These are phyloP conservation scores for Priceomyces fermenticarens DNA, from an alignment of 805 yeast genomes.

Conservation along the genomic window DNA sequence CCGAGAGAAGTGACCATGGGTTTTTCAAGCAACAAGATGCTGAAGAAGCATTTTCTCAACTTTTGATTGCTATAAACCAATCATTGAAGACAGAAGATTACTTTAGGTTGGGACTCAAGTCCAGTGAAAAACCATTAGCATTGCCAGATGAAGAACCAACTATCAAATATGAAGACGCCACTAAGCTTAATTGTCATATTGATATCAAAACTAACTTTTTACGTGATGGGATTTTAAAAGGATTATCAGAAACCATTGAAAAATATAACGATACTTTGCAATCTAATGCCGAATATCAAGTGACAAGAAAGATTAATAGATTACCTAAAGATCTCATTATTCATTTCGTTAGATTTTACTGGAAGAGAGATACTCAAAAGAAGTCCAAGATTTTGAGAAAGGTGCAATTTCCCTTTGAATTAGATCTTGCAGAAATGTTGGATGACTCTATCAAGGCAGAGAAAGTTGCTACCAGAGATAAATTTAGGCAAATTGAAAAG, in stretches of 20 bases:
- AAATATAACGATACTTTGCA: conserved; percentile 72
- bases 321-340: conserved; percentile 86
- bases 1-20: conserved; percentile 65
- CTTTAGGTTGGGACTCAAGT: conserved; percentile 65
- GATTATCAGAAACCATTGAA: conserved; percentile 73
- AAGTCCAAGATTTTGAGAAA: conserved; percentile 92
- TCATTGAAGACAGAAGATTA: conserved; percentile 52
- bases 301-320: conserved; percentile 59
- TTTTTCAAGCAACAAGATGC: conserved; percentile 94
- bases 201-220: conserved; percentile 80
- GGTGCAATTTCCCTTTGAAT: conserved; percentile 91
- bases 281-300: conserved; percentile 66
- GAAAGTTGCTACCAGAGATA: conserved; percentile 72
- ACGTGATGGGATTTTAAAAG: conserved; percentile 75
- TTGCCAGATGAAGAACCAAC: conserved; percentile 28
- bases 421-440: conserved; percentile 83
- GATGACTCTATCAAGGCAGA: conserved; percentile 70
- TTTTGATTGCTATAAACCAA: conserved; percentile 51
- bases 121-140: conserved; percentile 60
- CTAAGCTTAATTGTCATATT: conserved; percentile 87
- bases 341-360: conserved; percentile 90
- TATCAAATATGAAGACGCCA: conserved; percentile 46
- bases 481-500: conserved; percentile 71
- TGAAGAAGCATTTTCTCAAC: conserved; percentile 88
- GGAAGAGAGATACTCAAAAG: conserved; percentile 89